Conservation (phyloP, 768 basidiomycete species). For the Collybiopsis confluens region DNA sequence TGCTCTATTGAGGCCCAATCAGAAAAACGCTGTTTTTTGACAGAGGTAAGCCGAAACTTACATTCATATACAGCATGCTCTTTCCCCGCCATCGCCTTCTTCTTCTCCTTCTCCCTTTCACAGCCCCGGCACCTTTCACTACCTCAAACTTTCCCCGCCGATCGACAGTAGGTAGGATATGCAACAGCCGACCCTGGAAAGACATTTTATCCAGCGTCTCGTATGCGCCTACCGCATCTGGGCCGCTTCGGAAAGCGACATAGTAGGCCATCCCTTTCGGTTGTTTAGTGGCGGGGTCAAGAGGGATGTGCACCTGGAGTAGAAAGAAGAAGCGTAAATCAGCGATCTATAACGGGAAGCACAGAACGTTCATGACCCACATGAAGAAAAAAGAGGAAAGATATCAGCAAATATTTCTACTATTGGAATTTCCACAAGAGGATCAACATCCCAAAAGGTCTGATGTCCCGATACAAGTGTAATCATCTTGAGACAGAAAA, state of each 20-base stretch:
- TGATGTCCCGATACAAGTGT: no score
- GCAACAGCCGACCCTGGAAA: conserved; percentile 89
- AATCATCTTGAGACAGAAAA: no score
- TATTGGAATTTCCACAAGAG: conserved; percentile 33
- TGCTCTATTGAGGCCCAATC: conserved; percentile 73
- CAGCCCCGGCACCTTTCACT: conserved; percentile 38
- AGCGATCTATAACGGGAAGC: no score
- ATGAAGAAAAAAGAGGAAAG: conserved; percentile 9
- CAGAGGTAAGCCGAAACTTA: conserved; percentile 39
- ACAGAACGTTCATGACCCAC: no score
- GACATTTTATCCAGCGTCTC: conserved; percentile 75
- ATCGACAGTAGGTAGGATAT: conserved; percentile 83
- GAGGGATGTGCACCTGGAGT: conserved; percentile 43
- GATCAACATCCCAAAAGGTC: no score
- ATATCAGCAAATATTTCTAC: conserved; percentile 29
- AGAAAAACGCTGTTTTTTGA: not conserved
- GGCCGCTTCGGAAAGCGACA: conserved; percentile 37
- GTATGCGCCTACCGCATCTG: conserved; percentile 64
- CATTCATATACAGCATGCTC: conserved; percentile 96
- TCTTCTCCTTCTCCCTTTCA: conserved; percentile 58
- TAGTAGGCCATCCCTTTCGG: conserved; percentile 50
- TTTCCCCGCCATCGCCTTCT: conserved; percentile 58
- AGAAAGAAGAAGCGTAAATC: no score
- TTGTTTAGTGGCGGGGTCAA: conserved; percentile 40
- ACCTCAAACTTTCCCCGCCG: conserved; percentile 44